These are phyloP conservation scores for Vachellia pachyceras DNA, from an alignment of 306 rosid species.

Conservation along the genomic window DNA sequence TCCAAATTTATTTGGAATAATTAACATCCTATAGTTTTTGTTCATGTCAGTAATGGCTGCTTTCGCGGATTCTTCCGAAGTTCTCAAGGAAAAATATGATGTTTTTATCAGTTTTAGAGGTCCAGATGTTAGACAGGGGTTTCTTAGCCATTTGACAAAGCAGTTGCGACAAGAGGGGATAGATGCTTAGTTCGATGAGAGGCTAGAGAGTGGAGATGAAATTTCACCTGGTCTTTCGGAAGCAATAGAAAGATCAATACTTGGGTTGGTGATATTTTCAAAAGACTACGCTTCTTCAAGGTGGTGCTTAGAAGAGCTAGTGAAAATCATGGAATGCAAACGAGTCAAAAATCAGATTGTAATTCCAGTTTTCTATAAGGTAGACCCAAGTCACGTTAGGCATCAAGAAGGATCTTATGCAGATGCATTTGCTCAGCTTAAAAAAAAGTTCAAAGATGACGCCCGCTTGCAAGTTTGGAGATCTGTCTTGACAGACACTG, in stretches of 20 bases:
- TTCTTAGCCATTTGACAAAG: conserved; percentile 10
- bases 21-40: neutral
- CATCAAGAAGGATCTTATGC: neutral
- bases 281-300: conserved; percentile 16
- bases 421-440: neutral
- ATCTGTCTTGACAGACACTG: neutral
- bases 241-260: neutral
- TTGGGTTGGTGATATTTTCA: conserved; percentile 2
- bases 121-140: neutral
- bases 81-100: neutral
- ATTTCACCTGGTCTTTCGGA: neutral
- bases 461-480: conserved; percentile 4
- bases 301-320: conserved; percentile 25
- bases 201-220: neutral
- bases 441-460: neutral
- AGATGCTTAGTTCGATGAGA: neutral
- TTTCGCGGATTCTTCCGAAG: neutral
- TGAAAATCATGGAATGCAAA: conserved; percentile 6
- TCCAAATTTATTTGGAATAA: neutral
- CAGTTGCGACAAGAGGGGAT: neutral
- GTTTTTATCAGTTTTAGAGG: conserved; percentile 2
- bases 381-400: conserved; percentile 3
- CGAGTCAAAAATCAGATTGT: neutral
- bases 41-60: neutral
- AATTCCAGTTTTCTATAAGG: conserved; percentile 1